Evolutionary conservation across 306 rosid species (phyloP).

Genomic region (Gleditsia sinensis): DNA sequence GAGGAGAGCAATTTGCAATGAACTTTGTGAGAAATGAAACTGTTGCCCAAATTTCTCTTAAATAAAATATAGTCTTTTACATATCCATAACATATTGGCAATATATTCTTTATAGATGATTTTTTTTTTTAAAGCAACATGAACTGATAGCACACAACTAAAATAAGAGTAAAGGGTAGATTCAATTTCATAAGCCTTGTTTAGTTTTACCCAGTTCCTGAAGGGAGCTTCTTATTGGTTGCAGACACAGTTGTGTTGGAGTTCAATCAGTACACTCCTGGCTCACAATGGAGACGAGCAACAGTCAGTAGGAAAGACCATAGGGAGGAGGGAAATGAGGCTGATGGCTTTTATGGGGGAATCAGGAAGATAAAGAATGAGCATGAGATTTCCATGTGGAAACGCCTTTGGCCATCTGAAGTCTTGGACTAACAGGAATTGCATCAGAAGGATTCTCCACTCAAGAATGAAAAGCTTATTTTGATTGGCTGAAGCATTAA

Average conservation of each 20-base stretch:
- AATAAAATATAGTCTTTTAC: not conserved
- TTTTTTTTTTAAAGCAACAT: no score
- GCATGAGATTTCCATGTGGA: constrained; percentile 15
- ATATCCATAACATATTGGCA: not conserved
- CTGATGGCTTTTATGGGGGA: constrained; percentile 8
- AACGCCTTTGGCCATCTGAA: constrained; percentile 16
- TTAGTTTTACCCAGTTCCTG: not conserved
- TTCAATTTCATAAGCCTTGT: not conserved
- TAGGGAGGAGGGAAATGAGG: constrained; percentile 17
- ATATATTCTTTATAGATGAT: no score
- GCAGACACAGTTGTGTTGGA: not conserved
- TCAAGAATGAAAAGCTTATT: not conserved
- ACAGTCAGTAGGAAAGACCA: not conserved
- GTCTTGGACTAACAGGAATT: not conserved
- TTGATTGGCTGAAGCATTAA: not conserved
- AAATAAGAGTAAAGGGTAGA: not conserved
- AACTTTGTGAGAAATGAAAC: not conserved
- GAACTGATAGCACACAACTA: not conserved
- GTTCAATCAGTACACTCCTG: not conserved
- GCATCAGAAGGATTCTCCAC: not conserved
- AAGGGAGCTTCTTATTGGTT: not conserved
- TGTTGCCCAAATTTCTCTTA: not conserved
- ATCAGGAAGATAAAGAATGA: not conserved
- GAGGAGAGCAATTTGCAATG: not conserved
- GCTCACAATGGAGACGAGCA: not conserved